Evolutionary conservation across 306 rosid species (phyloP).

Genomic region (Dalbergia cochinchinensis): DNA sequence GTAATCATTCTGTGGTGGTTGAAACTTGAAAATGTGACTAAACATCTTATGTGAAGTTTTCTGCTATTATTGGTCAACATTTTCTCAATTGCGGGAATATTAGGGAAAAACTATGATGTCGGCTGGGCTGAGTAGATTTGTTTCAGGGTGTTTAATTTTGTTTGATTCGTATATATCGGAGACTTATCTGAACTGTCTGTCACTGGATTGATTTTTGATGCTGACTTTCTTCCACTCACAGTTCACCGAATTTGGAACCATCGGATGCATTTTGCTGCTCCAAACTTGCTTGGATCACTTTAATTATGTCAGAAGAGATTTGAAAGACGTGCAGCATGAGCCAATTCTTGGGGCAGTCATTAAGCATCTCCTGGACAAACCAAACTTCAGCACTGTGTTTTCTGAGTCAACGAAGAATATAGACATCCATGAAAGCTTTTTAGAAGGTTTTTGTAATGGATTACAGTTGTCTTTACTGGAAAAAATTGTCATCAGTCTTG

Average conservation of each 20-base stretch:
- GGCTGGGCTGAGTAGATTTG: conserved; percentile 14
- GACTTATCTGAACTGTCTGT: conserved; percentile 18
- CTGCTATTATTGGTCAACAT: neutral
- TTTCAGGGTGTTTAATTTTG: conserved; percentile 1
- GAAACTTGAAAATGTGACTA: neutral
- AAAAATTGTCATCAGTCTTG: conserved; percentile 82
- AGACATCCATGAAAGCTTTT: conserved; percentile 72
- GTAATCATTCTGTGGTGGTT: neutral
- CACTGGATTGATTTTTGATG: conserved; percentile 37
- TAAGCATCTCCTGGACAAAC: conserved; percentile 76
- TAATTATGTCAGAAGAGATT: conserved; percentile 57
- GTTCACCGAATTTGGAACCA: conserved; percentile 80
- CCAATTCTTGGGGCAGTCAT: conserved; percentile 64
- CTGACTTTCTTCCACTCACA: conserved; percentile 49
- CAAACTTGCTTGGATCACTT: conserved; percentile 84
- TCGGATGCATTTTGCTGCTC: conserved; percentile 87
- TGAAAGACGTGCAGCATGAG: conserved; percentile 59
- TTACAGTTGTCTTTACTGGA: conserved; percentile 74
- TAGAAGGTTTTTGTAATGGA: conserved; percentile 67
- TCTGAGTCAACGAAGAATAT: conserved; percentile 73
- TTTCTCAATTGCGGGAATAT: neutral
- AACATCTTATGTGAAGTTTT: neutral
- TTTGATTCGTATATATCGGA: neutral
- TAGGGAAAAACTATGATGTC: neutral
- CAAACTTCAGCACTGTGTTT: conserved; percentile 84